Conservation (phyloP, 352 stramenopile genomes). For the Pythium periplocum region DNA sequence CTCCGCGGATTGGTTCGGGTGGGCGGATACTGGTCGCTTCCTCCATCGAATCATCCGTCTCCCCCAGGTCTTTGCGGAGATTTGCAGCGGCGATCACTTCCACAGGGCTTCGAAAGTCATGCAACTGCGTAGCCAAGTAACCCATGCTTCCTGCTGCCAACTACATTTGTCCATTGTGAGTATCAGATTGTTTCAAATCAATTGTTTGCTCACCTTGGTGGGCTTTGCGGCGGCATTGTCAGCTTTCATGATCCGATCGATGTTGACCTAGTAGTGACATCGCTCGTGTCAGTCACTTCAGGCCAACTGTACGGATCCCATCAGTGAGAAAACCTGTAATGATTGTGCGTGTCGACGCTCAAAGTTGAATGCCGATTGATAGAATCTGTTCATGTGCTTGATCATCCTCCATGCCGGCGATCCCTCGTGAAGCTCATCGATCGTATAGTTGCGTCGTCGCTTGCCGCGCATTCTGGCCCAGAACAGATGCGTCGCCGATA, state of each 20-base stretch:
- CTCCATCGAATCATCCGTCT: no score
- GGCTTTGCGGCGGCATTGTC: slow-evolving; percentile 17
- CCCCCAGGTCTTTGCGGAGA: no score
- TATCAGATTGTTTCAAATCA: no score
- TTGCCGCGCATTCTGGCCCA: slow-evolving; percentile 57
- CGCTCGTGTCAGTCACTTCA: no score
- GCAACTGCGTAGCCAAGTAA: slow-evolving; percentile 37
- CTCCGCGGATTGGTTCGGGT: no score
- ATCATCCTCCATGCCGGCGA: slow-evolving; percentile 52
- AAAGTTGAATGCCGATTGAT: slow-evolving; percentile 40
- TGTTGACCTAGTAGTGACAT: slow-evolving; percentile 29
- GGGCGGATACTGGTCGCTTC: no score
- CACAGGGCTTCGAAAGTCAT: slow-evolving; percentile 25
- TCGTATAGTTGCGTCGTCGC: slow-evolving; percentile 27
- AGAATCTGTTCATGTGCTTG: slow-evolving; percentile 52
- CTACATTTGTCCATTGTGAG: slow-evolving; percentile 4
- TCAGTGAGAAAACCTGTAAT: slow-evolving; percentile 27
- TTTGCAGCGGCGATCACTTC: slow-evolving; percentile 31
- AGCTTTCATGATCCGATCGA: slow-evolving; percentile 34
- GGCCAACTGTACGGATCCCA: no score
- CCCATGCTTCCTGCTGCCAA: slow-evolving; percentile 36
- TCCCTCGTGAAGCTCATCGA: slow-evolving; percentile 38
- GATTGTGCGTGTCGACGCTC: slow-evolving; percentile 51
- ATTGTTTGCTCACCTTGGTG: slow-evolving; percentile 18
- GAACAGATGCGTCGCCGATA: slow-evolving; percentile 56